Percentiles rank a stretch among this genome's conserved stretches.
Conservation (phyloP, 345 rosid genomes). For the Eucalyptus erythrocorys region DNA sequence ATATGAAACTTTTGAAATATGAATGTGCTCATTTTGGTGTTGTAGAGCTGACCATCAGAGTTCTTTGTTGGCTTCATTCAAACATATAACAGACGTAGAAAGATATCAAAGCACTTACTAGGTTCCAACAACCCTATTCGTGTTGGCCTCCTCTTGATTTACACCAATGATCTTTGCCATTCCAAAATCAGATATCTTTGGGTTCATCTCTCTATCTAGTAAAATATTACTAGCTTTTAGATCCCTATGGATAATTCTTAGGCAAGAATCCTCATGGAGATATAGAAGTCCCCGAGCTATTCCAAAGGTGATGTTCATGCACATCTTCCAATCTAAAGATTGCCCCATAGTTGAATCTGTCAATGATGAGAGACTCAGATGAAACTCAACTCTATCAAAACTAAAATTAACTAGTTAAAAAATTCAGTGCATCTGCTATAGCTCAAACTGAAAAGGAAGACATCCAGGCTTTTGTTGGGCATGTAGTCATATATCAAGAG, state of each 20-base stretch:
- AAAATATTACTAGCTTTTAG: slow-evolving; percentile 8
- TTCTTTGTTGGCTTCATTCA: neutral
- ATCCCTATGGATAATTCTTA: slow-evolving; percentile 17
- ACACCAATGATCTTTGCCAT: neutral
- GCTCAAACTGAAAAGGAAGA: neutral
- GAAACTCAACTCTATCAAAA: too few relatives aligned
- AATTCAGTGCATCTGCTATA: fast-evolving
- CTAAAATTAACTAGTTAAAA: neutral
- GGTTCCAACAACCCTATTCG: neutral
- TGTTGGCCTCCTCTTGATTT: neutral
- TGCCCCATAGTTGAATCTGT: neutral
- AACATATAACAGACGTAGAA: neutral
- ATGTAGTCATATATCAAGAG: neutral
- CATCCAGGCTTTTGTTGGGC: neutral
- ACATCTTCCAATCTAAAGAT: slow-evolving; percentile 10
- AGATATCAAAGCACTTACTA: neutral
- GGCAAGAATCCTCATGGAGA: slow-evolving; percentile 26
- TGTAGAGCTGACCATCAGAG: neutral
- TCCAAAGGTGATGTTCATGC: slow-evolving; percentile 13
- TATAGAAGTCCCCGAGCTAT: slow-evolving; percentile 22
- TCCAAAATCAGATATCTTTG: neutral
- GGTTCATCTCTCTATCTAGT: slow-evolving; percentile 5
- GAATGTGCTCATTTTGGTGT: neutral
- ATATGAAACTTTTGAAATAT: neutral
- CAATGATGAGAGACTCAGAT: neutral